Evolutionary conservation across 495 filamentous ascomycete species (phyloP).

Genomic region (Xylaria curta): DNA sequence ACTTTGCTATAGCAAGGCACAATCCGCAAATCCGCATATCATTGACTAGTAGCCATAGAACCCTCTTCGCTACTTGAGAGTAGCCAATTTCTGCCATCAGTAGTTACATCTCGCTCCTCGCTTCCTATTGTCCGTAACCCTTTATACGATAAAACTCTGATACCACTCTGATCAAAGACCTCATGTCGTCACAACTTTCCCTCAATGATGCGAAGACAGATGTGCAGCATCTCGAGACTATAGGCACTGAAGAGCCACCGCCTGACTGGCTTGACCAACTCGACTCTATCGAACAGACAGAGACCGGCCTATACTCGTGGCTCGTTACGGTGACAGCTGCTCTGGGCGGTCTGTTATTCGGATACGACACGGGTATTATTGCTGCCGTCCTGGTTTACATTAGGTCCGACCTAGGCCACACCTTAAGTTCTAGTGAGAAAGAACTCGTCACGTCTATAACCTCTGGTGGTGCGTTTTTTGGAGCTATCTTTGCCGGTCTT

Average conservation of each 20-base stretch:
- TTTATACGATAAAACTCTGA: background rate
- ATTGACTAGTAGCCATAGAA: background rate
- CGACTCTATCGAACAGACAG: slow-evolving; percentile 42
- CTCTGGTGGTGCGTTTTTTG: slow-evolving; percentile 51
- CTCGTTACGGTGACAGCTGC: slow-evolving; percentile 53
- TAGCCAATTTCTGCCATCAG: background rate
- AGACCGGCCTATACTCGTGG: slow-evolving; percentile 42
- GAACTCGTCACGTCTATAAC: slow-evolving; percentile 57
- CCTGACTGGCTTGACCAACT: background rate
- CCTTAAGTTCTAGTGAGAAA: slow-evolving; percentile 45
- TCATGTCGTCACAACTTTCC: slow-evolving; percentile 2
- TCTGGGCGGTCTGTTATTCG: slow-evolving; percentile 49
- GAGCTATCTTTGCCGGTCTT: slow-evolving; percentile 56
- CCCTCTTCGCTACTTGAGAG: background rate
- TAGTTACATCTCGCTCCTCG: background rate
- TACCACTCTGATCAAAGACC: background rate
- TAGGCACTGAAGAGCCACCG: background rate
- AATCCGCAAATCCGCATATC: background rate
- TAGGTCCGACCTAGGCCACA: slow-evolving; percentile 33
- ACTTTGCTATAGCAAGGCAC: background rate
- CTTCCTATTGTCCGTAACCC: background rate
- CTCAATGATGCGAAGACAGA: slow-evolving; percentile 1
- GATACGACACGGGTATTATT: slow-evolving; percentile 60
- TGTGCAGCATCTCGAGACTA: background rate
- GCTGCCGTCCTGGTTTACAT: slow-evolving; percentile 40